Percentiles rank a stretch among this genome's conserved stretches.
phyloP scores from a whole-genome alignment of 768 basidiomycete genomes.

The Tulasnella sp. region DNA sequence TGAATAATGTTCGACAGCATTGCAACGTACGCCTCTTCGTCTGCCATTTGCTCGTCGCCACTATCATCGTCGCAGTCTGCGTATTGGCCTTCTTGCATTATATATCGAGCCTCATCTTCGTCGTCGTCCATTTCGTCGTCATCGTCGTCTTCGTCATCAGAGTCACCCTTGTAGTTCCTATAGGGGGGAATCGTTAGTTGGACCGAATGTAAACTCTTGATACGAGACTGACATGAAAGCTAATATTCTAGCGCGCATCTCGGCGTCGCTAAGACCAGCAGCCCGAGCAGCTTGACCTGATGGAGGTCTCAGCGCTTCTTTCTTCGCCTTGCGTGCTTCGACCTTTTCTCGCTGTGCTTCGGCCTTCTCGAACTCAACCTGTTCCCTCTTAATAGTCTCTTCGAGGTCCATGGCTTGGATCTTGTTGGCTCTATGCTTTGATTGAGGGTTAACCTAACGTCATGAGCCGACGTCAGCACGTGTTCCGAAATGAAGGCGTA shows the following conservation, averaged over 20 bases:
- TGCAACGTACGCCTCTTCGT: constrained; percentile 25
- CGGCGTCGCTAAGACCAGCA: constrained; percentile 20
- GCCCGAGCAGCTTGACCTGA: background rate
- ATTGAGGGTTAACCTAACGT: constrained; percentile 19
- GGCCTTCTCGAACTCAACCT: constrained; percentile 23
- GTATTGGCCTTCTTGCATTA: constrained; percentile 12
- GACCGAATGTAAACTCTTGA: background rate
- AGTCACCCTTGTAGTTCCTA: constrained; percentile 33
- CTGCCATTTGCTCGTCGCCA: constrained; percentile 13
- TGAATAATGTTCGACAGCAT: constrained; percentile 25
- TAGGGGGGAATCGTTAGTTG: background rate
- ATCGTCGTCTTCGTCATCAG: constrained; percentile 32
- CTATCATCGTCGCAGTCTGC: constrained; percentile 26
- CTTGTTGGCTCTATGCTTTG: constrained; percentile 7
- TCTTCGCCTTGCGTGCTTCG: constrained; percentile 14
- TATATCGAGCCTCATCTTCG: constrained; percentile 23
- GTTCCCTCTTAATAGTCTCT: constrained; percentile 19
- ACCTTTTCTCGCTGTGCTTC: constrained; percentile 16
- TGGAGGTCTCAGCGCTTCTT: constrained; percentile 26
- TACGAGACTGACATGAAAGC: constrained; percentile 32
- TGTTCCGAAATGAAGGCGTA: background rate
- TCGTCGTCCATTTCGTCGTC: constrained; percentile 24
- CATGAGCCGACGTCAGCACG: background rate
- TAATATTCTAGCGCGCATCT: constrained; percentile 26
- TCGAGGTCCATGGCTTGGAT: constrained; percentile 31